A percentile compares a stretch with the other conserved stretches of the same genome.
phyloP scores from a whole-genome alignment of 805 yeast genomes.

The Sungouiozyma ichnusensis region DNA sequence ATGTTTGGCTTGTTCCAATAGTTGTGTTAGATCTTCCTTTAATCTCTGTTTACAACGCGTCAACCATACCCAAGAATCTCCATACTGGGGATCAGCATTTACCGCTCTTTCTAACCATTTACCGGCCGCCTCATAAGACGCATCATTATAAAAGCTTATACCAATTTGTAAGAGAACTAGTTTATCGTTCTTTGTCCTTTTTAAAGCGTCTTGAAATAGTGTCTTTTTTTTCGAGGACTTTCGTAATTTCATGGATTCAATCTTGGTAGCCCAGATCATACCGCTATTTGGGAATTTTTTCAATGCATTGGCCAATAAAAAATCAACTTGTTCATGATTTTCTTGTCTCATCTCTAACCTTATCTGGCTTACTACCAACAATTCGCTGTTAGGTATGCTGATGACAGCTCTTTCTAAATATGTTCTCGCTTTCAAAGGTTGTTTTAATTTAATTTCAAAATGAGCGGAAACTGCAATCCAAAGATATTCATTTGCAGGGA shows the following conservation, averaged over 20 bases:
- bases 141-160: conserved; percentile 51
- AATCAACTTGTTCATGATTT: conserved; percentile 42
- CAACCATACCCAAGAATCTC: conserved; percentile 70
- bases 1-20: conserved; percentile 22
- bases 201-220: conserved; percentile 60
- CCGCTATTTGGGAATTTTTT: conserved; percentile 50
- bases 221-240: conserved; percentile 45
- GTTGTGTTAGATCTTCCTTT: conserved; percentile 8
- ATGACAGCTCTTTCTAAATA: conserved; percentile 56
- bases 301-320: conserved; percentile 47
- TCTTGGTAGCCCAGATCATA: conserved; percentile 52
- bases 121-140: conserved; percentile 50
- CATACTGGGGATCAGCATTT: conserved; percentile 43
- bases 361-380: conserved; percentile 50
- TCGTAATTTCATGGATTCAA: conserved; percentile 32
- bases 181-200: conserved; percentile 50
- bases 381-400: conserved; percentile 38
- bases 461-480: conserved; percentile 46
- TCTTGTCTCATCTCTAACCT: conserved; percentile 43
- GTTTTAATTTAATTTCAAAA: conserved; percentile 35
- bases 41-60: conserved; percentile 36
- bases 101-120: conserved; percentile 69
- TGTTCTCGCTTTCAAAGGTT: conserved; percentile 55
- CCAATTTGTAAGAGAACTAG: conserved; percentile 57
- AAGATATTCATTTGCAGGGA: conserved; percentile 36